Base-by-base conservation (phyloP, 257 asterid genomes). In the Verbena officinalis region DNA sequence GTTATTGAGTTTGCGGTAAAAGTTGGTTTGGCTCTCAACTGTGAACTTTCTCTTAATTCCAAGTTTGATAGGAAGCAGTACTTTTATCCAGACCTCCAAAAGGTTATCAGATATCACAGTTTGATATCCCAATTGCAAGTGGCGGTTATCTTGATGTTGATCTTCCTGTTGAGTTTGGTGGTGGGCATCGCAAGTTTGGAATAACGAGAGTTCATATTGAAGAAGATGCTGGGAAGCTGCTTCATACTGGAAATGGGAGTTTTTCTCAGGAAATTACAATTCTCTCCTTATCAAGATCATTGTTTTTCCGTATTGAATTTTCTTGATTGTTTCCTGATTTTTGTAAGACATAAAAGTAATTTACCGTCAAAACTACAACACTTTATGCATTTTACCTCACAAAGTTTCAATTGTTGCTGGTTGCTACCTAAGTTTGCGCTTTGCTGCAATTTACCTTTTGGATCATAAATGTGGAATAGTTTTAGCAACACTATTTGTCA, bases 161-260 rank as follows among this genome's bases (percentile, higher is more conserved):
- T 78, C 86, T 94, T 75, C 95, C 99, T 1, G 72, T 94, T 62
- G 99, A 94, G 79, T 84, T 80, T 65, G 97, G 99, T 57, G 99
- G 97, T 7, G 99, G 99, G 39, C 99, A 94, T 67, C 86, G 92
- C 68, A 78, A 80, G 77, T 90, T 94, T 70, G 96, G 99, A 9
- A 62, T 94, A 55, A 94, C 99, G 55, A 76, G 97, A 77, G 97
- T 94, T 77, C 99, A 90, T 57, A 94, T 94, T 96, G 99, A 93
- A 77, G 99, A 93, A 75, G 97, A 93, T 83, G 99, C 97, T 68
- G 99, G 97, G 45, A 93, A 93, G 86, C 78, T 84, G 76, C 87
- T 93, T 74, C 98, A 93, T 73, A 85, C 97, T 0, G 95, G 83
- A 45, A 79, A 64, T 58, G 91, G 85, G 19, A 83, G 69, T 64